These are phyloP conservation scores for Colletotrichum sansevieriae DNA, from an alignment of 2,329 filamentous ascomycete genomes.

Conservation along the genomic window DNA sequence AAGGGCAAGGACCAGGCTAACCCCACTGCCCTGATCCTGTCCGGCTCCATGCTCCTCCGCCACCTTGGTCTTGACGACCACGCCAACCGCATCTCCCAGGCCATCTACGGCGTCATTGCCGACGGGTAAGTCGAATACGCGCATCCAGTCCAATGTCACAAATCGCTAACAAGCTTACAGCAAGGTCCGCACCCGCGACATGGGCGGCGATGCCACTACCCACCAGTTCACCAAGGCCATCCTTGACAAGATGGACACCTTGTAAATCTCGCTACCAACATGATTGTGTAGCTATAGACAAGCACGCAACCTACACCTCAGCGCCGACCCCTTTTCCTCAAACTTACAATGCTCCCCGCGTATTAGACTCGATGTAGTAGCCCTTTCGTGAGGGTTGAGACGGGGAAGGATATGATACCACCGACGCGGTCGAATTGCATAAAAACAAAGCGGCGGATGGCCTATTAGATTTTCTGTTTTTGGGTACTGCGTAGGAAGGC, in stretches of 20 bases:
- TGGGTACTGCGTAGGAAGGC: not conserved
- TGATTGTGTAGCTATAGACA: conserved; percentile 29
- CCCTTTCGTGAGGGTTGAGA: conserved; percentile 17
- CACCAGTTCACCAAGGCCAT: conserved; percentile 96
- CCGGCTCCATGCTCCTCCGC: conserved; percentile 95
- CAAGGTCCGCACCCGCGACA: conserved; percentile 90
- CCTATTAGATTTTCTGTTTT: conserved; percentile 37
- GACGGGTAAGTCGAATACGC: conserved; percentile 78
- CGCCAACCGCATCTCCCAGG: conserved; percentile 97
- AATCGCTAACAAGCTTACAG: conserved; percentile 65
- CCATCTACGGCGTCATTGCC: conserved; percentile 81
- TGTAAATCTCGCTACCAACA: conserved; percentile 59
- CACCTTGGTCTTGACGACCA: conserved; percentile 98
- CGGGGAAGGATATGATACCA: conserved; percentile 34
- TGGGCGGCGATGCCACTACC: conserved; percentile 91
- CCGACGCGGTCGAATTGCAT: conserved; percentile 37
- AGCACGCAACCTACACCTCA: conserved; percentile 21
- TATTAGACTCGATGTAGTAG: conserved; percentile 21
- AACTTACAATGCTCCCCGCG: conserved; percentile 14
- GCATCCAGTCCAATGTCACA: not conserved
- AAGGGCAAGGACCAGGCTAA: conserved; percentile 99
- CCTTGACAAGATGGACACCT: conserved; percentile 91
- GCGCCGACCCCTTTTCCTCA: conserved; percentile 24
- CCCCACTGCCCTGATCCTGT: conserved; percentile 95
- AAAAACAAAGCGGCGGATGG: conserved; percentile 28